Percentiles rank a stretch among this genome's conserved stretches.
Conservation (phyloP, 106 monocot genomes). For the Dendrobium huoshanense region DNA sequence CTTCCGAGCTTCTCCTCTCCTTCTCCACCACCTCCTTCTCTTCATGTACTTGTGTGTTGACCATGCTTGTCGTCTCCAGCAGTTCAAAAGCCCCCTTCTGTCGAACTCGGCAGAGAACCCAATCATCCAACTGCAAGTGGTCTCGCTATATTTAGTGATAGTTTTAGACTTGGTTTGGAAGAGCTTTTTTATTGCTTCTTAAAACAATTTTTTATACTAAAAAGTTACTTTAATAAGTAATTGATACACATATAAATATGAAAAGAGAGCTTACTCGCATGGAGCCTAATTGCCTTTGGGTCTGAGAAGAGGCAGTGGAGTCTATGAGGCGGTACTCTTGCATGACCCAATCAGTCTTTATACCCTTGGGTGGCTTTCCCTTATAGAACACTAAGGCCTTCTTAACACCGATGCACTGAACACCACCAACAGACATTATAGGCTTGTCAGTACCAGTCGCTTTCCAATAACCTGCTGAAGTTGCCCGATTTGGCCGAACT, state of each 20-base stretch:
- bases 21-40: background rate
- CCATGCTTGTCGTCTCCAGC: background rate
- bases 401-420: conserved; percentile 33
- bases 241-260: background rate
- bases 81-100: background rate
- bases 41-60: background rate
- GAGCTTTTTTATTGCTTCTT: too few species aligned
- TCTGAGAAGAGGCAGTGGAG: background rate
- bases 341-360: conserved; percentile 72
- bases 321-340: conserved; percentile 56
- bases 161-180: too few species aligned
- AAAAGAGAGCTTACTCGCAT: background rate
- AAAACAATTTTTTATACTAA: too few species aligned
- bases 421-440: conserved; percentile 19
- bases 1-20: background rate
- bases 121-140: background rate
- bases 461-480: conserved; percentile 30
- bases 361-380: conserved; percentile 32
- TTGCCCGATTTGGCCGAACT: conserved; percentile 16
- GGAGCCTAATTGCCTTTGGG: background rate
- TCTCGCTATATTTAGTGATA: too few species aligned
- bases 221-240: background rate
- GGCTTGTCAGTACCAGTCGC: conserved; percentile 41
- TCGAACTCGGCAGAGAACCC: background rate
- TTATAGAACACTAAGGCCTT: conserved; percentile 41